Percentiles rank a stretch among this genome's conserved stretches.
Conservation (phyloP, 495 filamentous ascomycete genomes). For the Penicillium canescens region DNA sequence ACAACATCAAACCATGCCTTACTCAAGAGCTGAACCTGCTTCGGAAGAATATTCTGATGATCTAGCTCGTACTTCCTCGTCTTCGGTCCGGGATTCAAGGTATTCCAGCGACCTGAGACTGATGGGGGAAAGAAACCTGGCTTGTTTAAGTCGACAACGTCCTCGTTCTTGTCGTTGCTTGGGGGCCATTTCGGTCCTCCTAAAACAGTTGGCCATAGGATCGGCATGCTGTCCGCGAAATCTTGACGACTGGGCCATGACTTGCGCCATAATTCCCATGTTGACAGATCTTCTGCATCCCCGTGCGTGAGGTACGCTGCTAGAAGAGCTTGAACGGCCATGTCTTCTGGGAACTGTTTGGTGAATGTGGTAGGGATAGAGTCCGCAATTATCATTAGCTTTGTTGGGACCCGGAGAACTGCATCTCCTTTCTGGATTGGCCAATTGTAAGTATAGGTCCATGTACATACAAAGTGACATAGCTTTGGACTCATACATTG, state of each 20-base stretch:
- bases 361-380: constrained; percentile 51
- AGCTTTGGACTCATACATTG: constrained; percentile 45
- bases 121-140: constrained; percentile 39
- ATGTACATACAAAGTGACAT: background rate
- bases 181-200: constrained; percentile 27
- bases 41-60: constrained; percentile 54
- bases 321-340: constrained; percentile 66
- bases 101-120: constrained; percentile 40
- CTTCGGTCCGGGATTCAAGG: constrained; percentile 17
- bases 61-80: constrained; percentile 33
- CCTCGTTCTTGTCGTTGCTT: background rate
- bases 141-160: background rate
- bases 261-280: constrained; percentile 60
- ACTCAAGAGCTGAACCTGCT: constrained; percentile 63
- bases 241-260: constrained; percentile 64
- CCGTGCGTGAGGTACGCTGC: constrained; percentile 67
- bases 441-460: background rate
- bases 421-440: constrained; percentile 44
- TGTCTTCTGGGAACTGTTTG: constrained; percentile 47
- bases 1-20: constrained; percentile 59
- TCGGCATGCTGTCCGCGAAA: constrained; percentile 63
- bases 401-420: constrained; percentile 63
- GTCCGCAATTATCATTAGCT: constrained; percentile 60
- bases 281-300: constrained; percentile 27
- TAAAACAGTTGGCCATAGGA: constrained; percentile 59